A percentile compares a stretch with the other conserved stretches of the same genome.
These are phyloP conservation scores for Scheffersomyces segobiensis DNA, from an alignment of 1,139 yeast genomes.

Conservation along the genomic window DNA sequence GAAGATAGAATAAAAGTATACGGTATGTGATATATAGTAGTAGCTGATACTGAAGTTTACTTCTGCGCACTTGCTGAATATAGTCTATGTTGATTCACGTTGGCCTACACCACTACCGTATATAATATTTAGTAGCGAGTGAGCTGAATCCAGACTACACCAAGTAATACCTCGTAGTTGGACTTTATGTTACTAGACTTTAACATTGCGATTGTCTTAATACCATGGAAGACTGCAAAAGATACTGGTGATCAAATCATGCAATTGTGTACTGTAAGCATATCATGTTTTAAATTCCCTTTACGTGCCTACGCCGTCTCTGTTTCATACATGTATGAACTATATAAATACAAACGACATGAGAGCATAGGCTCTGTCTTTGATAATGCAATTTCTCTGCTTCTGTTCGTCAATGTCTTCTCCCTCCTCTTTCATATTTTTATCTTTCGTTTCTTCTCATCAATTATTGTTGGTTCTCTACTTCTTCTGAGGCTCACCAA, in stretches of 20 bases:
- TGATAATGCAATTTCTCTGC: constrained; percentile 1
- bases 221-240: no score
- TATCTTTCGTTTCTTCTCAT: neutral
- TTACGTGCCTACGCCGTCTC: neutral
- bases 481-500: constrained; percentile 37
- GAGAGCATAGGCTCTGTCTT: neutral
- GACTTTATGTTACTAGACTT: no score
- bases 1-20: no score
- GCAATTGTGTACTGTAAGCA: neutral
- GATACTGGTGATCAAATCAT: neutral
- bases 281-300: neutral
- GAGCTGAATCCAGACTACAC: no score
- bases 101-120: no score
- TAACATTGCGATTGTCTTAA: no score
- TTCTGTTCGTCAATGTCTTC: neutral
- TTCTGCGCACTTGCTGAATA: no score
- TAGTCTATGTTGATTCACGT: no score
- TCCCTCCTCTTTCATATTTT: neutral
- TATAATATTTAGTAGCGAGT: no score
- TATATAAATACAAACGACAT: neutral
- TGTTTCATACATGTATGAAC: neutral
- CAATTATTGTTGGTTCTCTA: neutral
- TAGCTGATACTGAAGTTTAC: no score
- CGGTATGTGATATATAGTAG: no score
- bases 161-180: no score